phyloP scores from a whole-genome alignment of 2,329 filamentous ascomycete genomes.

The Alternaria incomplexa region DNA sequence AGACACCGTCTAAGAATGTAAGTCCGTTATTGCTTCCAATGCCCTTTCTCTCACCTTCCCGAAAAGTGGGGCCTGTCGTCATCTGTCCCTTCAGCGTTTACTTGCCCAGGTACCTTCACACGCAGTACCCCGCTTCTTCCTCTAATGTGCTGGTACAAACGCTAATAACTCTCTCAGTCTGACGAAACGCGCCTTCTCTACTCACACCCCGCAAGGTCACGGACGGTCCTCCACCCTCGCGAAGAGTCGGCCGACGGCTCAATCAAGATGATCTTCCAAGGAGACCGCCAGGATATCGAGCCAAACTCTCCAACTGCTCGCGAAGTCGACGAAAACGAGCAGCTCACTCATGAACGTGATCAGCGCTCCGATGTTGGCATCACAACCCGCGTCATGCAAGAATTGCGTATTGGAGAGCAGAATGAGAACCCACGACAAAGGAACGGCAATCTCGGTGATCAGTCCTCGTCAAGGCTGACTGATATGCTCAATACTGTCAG shows the following conservation, averaged over 20 bases:
- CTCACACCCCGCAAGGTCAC: slow-evolving; percentile 15
- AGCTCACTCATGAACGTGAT: slow-evolving; percentile 1
- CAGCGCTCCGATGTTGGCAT: slow-evolving; percentile 9
- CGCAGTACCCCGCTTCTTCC: not conserved
- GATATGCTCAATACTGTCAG: slow-evolving; percentile 35
- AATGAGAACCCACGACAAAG: not conserved
- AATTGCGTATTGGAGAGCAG: slow-evolving; percentile 22
- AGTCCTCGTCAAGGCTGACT: slow-evolving; percentile 34
- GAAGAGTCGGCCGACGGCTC: slow-evolving; percentile 22
- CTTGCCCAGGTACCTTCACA: slow-evolving; percentile 9
- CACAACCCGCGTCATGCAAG: slow-evolving; percentile 25
- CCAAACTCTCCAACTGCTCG: slow-evolving; percentile 17
- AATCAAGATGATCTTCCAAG: slow-evolving; percentile 36
- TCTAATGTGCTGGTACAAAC: not conserved
- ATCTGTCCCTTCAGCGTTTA: not conserved
- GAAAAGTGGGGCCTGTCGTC: slow-evolving; percentile 5
- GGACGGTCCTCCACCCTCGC: slow-evolving; percentile 3
- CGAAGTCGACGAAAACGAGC: slow-evolving; percentile 5
- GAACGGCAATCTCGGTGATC: slow-evolving; percentile 9
- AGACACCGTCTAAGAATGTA: slow-evolving; percentile 42
- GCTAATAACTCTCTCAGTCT: slow-evolving; percentile 28
- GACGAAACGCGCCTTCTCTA: slow-evolving; percentile 33
- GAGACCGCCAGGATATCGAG: slow-evolving; percentile 28
- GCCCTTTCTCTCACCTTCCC: slow-evolving; percentile 14
- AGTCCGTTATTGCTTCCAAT: slow-evolving; percentile 22